Percentiles rank a stretch among this genome's conserved stretches.
Evolutionary conservation across 108 stramenopile genomes (phyloP).

Genomic region (Poteriospumella lacustris): DNA sequence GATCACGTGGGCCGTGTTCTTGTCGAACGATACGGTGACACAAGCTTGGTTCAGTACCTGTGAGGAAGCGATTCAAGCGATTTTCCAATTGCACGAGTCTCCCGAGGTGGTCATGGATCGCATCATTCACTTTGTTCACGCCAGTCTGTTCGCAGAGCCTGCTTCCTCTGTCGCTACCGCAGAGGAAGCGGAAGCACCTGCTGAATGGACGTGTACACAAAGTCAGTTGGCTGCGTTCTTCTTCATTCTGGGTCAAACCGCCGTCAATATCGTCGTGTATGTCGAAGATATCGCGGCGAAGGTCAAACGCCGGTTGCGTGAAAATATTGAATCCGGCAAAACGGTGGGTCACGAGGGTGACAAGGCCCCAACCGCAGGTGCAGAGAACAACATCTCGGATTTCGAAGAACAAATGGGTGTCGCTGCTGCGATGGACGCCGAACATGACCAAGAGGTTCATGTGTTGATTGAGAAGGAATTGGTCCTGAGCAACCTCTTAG

Average conservation of each 20-base stretch:
- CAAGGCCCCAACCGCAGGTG: slow-evolving; percentile 42
- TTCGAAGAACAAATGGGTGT: slow-evolving; percentile 54
- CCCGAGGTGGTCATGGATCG: neutral
- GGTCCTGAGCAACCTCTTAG: slow-evolving; percentile 72
- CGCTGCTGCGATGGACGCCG: slow-evolving; percentile 27
- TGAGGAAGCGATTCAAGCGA: slow-evolving; percentile 12
- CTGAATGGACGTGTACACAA: too few relatives aligned
- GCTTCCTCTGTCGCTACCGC: too few relatives aligned
- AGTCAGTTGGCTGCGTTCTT: slow-evolving; percentile 88
- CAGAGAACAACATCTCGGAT: slow-evolving; percentile 30
- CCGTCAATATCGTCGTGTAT: slow-evolving; percentile 82
- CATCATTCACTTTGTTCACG: neutral
- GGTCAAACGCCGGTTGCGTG: slow-evolving; percentile 23
- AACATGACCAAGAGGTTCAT: slow-evolving; percentile 75
- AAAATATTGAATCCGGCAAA: slow-evolving; percentile 33
- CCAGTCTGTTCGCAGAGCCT: too few relatives aligned
- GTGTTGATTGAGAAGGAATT: slow-evolving; percentile 83
- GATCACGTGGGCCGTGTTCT: too few relatives aligned
- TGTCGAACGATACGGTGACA: too few relatives aligned
- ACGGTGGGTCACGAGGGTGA: slow-evolving; percentile 26
- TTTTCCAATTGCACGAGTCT: neutral
- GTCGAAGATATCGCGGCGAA: slow-evolving; percentile 66
- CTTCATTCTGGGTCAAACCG: slow-evolving; percentile 87
- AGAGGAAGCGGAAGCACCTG: neutral
- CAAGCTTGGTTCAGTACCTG: neutral